Conservation (phyloP, 208 protist genomes). For the Acanthamoeba sp. region DNA sequence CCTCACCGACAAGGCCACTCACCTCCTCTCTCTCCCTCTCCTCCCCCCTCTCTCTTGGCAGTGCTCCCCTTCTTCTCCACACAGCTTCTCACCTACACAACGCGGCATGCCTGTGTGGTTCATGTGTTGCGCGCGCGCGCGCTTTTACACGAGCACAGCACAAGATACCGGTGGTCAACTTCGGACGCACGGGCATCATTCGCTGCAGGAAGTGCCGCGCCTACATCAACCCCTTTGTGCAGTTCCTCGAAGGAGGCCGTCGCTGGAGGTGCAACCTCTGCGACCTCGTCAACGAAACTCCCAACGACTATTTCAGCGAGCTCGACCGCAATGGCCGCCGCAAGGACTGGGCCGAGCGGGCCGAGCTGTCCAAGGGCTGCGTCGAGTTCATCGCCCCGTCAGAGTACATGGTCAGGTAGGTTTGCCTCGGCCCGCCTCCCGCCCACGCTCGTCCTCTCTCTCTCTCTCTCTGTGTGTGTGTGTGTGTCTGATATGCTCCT, state of each 20-base stretch:
- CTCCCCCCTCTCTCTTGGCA: too few relatives aligned
- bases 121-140: background rate
- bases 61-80: too few relatives aligned
- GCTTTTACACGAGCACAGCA: background rate
- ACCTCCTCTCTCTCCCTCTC: too few relatives aligned
- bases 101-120: background rate
- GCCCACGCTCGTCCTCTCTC: background rate
- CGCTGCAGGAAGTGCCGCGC: slow-evolving; percentile 92
- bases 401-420: slow-evolving; percentile 94
- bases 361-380: slow-evolving; percentile 85
- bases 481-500: background rate
- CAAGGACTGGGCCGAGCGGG: slow-evolving; percentile 87
- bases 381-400: slow-evolving; percentile 96
- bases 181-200: slow-evolving; percentile 81
- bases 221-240: slow-evolving; percentile 98
- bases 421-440: slow-evolving; percentile 85
- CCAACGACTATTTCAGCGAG: slow-evolving; percentile 90
- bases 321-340: slow-evolving; percentile 92
- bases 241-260: slow-evolving; percentile 94
- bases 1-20: background rate
- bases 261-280: slow-evolving; percentile 97
- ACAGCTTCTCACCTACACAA: too few relatives aligned
- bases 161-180: slow-evolving; percentile 84
- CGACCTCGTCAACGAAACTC: slow-evolving; percentile 93
- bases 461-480: background rate